Conservation (phyloP, 257 asterid species). For the Solanum pimpinellifolium region DNA sequence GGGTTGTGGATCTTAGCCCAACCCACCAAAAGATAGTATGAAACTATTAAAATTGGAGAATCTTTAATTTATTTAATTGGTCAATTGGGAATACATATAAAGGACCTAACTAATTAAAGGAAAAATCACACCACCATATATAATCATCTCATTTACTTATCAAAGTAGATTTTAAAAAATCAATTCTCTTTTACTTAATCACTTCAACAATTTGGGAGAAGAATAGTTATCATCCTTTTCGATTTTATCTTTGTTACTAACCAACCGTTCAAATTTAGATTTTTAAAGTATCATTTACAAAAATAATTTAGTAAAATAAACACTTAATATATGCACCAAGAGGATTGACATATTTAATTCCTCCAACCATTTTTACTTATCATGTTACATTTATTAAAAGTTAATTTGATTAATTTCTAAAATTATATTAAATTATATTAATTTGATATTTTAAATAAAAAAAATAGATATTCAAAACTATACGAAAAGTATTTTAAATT, state of each 20-base stretch:
- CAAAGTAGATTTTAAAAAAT: neutral
- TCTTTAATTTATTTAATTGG: neutral
- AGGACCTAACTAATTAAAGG: neutral
- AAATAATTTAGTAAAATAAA: neutral
- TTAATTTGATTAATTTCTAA: too few relatives aligned
- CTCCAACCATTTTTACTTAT: rapidly evolving
- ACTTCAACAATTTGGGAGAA: neutral
- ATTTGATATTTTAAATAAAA: too few relatives aligned
- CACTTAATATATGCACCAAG: neutral
- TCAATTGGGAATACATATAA: neutral
- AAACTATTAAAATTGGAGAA: neutral
- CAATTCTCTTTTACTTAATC: neutral
- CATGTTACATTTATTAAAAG: rapidly evolving
- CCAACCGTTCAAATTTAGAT: neutral
- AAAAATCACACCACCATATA: neutral
- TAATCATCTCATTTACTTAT: neutral
- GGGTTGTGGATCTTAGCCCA: neutral
- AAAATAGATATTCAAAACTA: too few relatives aligned
- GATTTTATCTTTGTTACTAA: neutral
- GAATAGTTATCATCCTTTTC: neutral
- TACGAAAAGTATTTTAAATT: too few relatives aligned
- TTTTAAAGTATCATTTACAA: neutral
- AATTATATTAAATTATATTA: too few relatives aligned
- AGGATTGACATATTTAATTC: neutral
- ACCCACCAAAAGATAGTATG: neutral